These are phyloP conservation scores for Teunomyces tritomae DNA, from an alignment of 805 yeast genomes.

Conservation along the genomic window DNA sequence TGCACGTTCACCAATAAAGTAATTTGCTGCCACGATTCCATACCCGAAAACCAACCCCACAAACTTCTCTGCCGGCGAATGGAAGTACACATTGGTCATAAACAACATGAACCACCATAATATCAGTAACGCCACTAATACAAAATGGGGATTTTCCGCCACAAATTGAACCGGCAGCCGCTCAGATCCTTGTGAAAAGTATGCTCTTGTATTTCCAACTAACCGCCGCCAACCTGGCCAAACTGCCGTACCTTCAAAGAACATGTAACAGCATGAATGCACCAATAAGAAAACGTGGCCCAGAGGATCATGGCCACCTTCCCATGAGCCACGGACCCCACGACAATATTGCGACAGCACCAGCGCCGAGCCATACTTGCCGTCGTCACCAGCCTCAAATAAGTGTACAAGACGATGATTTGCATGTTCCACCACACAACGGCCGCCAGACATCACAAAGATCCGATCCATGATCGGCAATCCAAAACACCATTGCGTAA, in stretches of 20 bases:
- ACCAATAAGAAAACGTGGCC: constrained; percentile 86
- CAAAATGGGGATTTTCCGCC: constrained; percentile 23
- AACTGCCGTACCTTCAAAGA: constrained; percentile 56
- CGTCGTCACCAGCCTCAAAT: constrained; percentile 7
- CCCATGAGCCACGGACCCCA: constrained; percentile 53
- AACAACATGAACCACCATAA: constrained; percentile 88
- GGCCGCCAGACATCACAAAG: constrained; percentile 80
- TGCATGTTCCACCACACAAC: constrained; percentile 42
- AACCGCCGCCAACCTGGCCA: constrained; percentile 26
- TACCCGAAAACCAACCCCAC: constrained; percentile 68
- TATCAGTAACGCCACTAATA: constrained; percentile 23
- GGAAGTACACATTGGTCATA: constrained; percentile 83
- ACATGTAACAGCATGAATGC: constrained; percentile 60
- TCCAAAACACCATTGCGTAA: constrained; percentile 86
- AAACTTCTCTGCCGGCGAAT: constrained; percentile 70
- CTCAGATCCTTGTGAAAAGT: neutral
- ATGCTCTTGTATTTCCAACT: neutral
- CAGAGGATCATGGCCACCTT: constrained; percentile 95
- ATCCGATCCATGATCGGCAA: constrained; percentile 86
- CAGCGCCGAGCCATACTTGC: neutral
- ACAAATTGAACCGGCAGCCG: constrained; percentile 8
- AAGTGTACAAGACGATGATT: constrained; percentile 7
- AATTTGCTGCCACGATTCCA: constrained; percentile 49
- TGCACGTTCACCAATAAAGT: constrained; percentile 6
- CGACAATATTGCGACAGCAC: constrained; percentile 37